Percentiles rank a stretch among this genome's conserved stretches.
Conservation (phyloP, 805 yeast species). For the Teunomyces stri region DNA sequence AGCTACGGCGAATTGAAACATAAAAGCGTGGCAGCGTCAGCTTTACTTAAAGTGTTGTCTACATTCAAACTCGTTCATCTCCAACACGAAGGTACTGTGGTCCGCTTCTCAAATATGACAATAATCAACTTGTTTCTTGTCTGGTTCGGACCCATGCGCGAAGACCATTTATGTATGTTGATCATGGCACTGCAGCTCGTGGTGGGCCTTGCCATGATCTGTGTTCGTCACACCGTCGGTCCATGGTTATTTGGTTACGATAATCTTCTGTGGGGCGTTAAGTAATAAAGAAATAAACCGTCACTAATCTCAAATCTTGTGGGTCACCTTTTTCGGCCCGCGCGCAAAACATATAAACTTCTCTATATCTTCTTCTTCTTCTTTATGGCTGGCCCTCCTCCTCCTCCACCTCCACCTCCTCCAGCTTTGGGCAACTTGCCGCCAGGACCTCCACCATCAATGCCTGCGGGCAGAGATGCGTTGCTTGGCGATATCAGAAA, state of each 20-base stretch:
- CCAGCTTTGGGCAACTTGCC: conserved; percentile 11
- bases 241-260: conserved; percentile 87
- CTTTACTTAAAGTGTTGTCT: conserved; percentile 46
- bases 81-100: conserved; percentile 22
- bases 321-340: too few relatives aligned
- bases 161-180: conserved; percentile 65
- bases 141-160: conserved; percentile 88
- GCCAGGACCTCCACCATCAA: conserved; percentile 21
- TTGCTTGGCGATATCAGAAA: conserved; percentile 81
- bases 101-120: conserved; percentile 76
- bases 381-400: conserved; percentile 28
- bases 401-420: conserved; percentile 34
- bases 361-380: not conserved
- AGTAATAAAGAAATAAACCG: conserved; percentile 12
- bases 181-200: conserved; percentile 62
- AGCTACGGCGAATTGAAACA: conserved; percentile 36
- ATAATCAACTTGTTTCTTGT: conserved; percentile 79
- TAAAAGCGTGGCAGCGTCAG: conserved; percentile 19
- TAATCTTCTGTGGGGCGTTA: conserved; percentile 53
- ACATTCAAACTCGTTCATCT: conserved; percentile 47
- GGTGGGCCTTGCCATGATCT: conserved; percentile 64
- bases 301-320: too few relatives aligned
- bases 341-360: too few relatives aligned
- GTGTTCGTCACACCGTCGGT: conserved; percentile 79
- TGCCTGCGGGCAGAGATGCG: conserved; percentile 38